Conservation (phyloP, 441 rosid genomes). For the Sinapis alba region DNA sequence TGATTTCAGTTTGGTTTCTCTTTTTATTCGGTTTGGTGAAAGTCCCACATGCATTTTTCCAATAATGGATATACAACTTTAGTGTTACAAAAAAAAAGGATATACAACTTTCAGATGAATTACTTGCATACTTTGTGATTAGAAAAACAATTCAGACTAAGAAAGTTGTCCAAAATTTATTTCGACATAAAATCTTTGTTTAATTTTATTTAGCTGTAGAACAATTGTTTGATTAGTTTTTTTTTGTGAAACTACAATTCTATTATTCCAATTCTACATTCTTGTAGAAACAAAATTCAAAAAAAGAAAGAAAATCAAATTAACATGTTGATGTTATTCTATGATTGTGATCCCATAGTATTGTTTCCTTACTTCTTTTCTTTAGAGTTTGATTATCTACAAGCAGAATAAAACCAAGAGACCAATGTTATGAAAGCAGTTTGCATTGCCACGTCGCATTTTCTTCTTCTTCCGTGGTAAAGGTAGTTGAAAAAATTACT, state of each 20-base stretch:
- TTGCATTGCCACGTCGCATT: background rate
- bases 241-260: background rate
- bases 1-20: conserved; percentile 9
- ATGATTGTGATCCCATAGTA: background rate
- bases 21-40: background rate
- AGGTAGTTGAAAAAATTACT: background rate
- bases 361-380: background rate
- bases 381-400: background rate
- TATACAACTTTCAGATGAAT: background rate
- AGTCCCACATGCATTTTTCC: background rate
- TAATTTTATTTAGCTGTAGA: background rate
- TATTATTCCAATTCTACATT: background rate
- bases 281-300: background rate
- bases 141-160: background rate
- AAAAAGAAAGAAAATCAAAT: background rate
- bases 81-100: no score
- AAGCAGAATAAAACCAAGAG: background rate
- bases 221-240: background rate
- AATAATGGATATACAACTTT: background rate
- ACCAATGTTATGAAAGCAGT: background rate
- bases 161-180: background rate
- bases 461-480: background rate
- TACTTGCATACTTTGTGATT: background rate
- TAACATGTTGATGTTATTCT: background rate
- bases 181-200: background rate